Evolutionary conservation across 345 rosid genomes (phyloP), one percentile per base, ranked within the genome.

Genomic region (Lepidium sativum): DNA sequence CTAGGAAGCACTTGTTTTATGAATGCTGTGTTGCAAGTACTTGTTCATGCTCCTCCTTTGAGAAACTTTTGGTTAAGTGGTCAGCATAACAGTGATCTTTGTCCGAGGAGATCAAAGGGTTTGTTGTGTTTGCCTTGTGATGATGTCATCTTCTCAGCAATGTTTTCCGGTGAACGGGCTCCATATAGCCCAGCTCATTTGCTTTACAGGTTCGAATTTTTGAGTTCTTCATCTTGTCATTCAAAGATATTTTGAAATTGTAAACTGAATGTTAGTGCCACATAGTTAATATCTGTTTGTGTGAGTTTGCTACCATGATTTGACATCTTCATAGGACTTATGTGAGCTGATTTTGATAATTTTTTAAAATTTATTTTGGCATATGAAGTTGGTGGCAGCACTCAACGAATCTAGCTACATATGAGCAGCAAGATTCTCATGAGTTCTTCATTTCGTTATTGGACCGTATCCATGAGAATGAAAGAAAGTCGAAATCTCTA

Each of bases 331-430:
- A 14, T 39, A n/a, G 31, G 9, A 21, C 15, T 27, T 42, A 15
- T 43, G 23, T 65, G 67, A 47, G 10, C 17, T 56, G 76, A 60
- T 77, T 57, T 67, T 58, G 40, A 11, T 17, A 33, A 0, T 6
- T 18, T 17, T 17, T 40, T 15, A 42, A 48, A 53, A 39, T 39
- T 27, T 23, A 15, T 43, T 9, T 41, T 60, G 37, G 71, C 5
- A 37, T 44, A 27, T 79, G 79, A 79, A 92, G 98, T 80, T 92
- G 98, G 98, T 92, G 98, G 98, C 83, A 82, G 80, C 96, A 89
- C 71, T 83, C 95, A 23, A 75, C 82, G 8, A 80, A 83, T 81
- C 75, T 85, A 77, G 97, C 97, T 38, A 82, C 91, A 51, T 92
- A 87, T 52, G 84, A 83, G 60, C 91, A 92, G 84, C 97, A 89